A percentile compares a stretch with the other conserved stretches of the same genome.
Conservation (phyloP, 805 yeast species). For the Naumovozyma baii region DNA sequence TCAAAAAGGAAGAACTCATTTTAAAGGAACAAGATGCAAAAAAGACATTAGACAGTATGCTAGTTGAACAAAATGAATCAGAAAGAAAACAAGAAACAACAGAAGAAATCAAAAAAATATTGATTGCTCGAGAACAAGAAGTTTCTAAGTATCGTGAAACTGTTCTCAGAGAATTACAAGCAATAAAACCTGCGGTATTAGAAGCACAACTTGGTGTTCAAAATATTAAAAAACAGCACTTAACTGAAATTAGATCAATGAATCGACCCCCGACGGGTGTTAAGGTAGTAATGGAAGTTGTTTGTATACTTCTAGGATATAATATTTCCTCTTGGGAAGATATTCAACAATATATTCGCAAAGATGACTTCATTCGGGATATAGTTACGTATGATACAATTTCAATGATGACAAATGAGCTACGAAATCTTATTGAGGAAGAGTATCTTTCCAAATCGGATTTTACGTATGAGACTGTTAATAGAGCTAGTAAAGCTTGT, state of each 20-base stretch:
- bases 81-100: constrained; percentile 86
- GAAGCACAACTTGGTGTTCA: constrained; percentile 88
- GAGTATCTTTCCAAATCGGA: constrained; percentile 53
- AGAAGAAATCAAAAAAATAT: constrained; percentile 57
- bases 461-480: constrained; percentile 62
- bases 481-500: constrained; percentile 89
- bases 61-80: constrained; percentile 81
- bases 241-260: constrained; percentile 85
- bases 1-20: constrained; percentile 41
- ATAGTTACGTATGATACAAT: constrained; percentile 69
- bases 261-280: constrained; percentile 83
- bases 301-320: constrained; percentile 73
- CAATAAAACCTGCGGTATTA: constrained; percentile 73
- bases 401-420: constrained; percentile 41
- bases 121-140: constrained; percentile 55
- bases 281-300: constrained; percentile 77
- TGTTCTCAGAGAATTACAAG: constrained; percentile 57
- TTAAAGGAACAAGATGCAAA: constrained; percentile 61
- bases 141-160: constrained; percentile 42
- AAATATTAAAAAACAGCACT: constrained; percentile 82
- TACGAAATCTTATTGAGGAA: constrained; percentile 48
- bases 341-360: constrained; percentile 67
- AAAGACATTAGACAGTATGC: constrained; percentile 61
- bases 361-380: constrained; percentile 78
- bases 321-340: constrained; percentile 64